These are phyloP conservation scores for Saksenaea vasiformis DNA, from an alignment of 371 early-diverging fungal species.

Conservation along the genomic window DNA sequence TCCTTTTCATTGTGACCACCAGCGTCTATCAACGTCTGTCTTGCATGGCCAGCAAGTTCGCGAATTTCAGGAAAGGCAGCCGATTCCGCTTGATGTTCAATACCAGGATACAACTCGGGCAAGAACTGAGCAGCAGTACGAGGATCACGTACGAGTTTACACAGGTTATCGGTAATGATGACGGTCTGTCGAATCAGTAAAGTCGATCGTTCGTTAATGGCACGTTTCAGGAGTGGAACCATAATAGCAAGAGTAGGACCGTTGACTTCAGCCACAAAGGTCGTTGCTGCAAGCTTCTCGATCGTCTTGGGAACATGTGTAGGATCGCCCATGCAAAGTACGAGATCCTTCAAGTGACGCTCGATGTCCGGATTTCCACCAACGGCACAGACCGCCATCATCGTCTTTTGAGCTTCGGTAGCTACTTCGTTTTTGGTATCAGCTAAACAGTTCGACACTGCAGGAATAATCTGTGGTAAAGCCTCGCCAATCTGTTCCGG, in stretches of 20 bases:
- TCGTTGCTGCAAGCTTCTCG: conserved; percentile 75
- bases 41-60: conserved; percentile 59
- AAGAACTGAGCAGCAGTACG: conserved; percentile 65
- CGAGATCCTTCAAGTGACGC: conserved; percentile 66
- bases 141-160: conserved; percentile 65
- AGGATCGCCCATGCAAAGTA: conserved; percentile 77
- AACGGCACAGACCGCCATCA: conserved; percentile 70
- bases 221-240: conserved; percentile 69
- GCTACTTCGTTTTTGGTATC: conserved; percentile 77
- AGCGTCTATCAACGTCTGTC: conserved; percentile 57
- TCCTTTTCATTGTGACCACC: conserved; percentile 51
- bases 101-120: conserved; percentile 70
- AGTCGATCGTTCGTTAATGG: conserved; percentile 61
- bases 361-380: conserved; percentile 81
- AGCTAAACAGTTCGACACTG: conserved; percentile 69
- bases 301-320: conserved; percentile 66
- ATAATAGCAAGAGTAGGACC: conserved; percentile 81
- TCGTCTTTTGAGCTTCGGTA: conserved; percentile 45
- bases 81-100: conserved; percentile 60
- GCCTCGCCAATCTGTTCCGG: conserved; percentile 67
- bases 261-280: conserved; percentile 80
- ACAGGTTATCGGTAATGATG: conserved; percentile 64
- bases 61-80: conserved; percentile 67
- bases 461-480: conserved; percentile 73
- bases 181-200: conserved; percentile 59